Evolutionary conservation across 768 basidiomycete genomes (phyloP), one percentile per base, ranked within the genome.

Genomic region (Auriscalpium vulgare): DNA sequence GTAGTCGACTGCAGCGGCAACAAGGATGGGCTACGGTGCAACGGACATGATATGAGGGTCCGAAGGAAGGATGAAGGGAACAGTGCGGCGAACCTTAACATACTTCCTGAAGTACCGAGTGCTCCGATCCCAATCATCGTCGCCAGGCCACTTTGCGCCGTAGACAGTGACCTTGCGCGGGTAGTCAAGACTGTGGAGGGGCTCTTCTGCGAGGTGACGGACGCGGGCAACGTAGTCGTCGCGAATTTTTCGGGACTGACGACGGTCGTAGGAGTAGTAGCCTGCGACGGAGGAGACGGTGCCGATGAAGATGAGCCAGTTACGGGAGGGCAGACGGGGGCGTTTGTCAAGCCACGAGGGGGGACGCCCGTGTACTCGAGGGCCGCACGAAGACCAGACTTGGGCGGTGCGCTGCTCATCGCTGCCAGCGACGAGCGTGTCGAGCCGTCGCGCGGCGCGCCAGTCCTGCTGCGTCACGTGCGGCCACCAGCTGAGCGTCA

Each of bases 1-100:
- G 69, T 90, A 99, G 77, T 99, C 97, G 37, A 97, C 75, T 0
- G 93, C 97, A 2, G 94, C 93, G 6, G 95, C 94, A 37, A 95
- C 89, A 6, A 99, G 77, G 55, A 95, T 81, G 9, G 97, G 97
- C 97, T 99, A 21, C 35, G 34, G 65, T 13, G 56, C 51, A 55
- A 62, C 54, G 45, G 37, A 43, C 60, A 43, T 43, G 48, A 48
- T 35, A 47, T 50, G 47, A 45, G 56, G 19, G 50, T 37, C 14
- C 59, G 59, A 65, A 61, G 53, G 62, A 56, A 35, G 40, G 1
- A 50, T 10, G 36, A 55, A 54, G 43, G 53, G 53, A 54, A 48
- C n/a, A 49, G 37, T 37, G 9, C 40, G 47, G 64, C 83, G 61
- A 60, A 97, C 97, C 88, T 97, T 95, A 75, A 97, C 83, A 72